A percentile compares a stretch with the other conserved stretches of the same genome.
phyloP scores from a whole-genome alignment of 2,329 filamentous ascomycete genomes.

The Dichotomopilus funicola region DNA sequence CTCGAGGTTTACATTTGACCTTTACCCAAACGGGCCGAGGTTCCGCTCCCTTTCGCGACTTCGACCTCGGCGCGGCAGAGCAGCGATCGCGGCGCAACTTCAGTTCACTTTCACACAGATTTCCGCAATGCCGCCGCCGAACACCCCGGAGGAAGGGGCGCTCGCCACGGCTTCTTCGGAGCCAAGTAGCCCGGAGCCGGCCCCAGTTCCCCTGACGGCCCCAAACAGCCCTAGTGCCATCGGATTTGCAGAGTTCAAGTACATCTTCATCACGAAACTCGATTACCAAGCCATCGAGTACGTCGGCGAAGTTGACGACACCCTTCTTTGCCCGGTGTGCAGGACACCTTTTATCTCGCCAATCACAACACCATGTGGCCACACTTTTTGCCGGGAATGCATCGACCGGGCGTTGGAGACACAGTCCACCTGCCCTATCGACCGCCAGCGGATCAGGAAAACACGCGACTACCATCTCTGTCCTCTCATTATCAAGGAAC shows the following conservation, averaged over 20 bases:
- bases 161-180: background rate
- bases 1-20: too few relatives aligned
- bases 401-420: slow-evolving; percentile 39
- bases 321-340: slow-evolving; percentile 40
- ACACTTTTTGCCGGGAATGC: slow-evolving; percentile 58
- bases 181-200: background rate
- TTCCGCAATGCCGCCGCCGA: slow-evolving; percentile 17
- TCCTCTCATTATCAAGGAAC: slow-evolving; percentile 45
- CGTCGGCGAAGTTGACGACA: slow-evolving; percentile 29
- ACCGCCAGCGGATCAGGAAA: slow-evolving; percentile 40
- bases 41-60: too few relatives aligned
- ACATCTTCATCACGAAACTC: slow-evolving; percentile 16
- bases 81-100: too few relatives aligned
- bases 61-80: too few relatives aligned
- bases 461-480: slow-evolving; percentile 30
- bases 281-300: slow-evolving; percentile 32
- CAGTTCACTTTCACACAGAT: background rate
- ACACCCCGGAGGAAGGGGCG: slow-evolving; percentile 15
- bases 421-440: slow-evolving; percentile 49
- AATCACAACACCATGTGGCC: slow-evolving; percentile 56
- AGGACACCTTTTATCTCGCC: slow-evolving; percentile 55
- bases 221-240: slow-evolving; percentile 1
- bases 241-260: slow-evolving; percentile 2
- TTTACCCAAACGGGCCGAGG: too few relatives aligned
- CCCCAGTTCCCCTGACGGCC: background rate